phyloP scores from a whole-genome alignment of 2,329 filamentous ascomycete genomes.

The Pestalotiopsis sp. region DNA sequence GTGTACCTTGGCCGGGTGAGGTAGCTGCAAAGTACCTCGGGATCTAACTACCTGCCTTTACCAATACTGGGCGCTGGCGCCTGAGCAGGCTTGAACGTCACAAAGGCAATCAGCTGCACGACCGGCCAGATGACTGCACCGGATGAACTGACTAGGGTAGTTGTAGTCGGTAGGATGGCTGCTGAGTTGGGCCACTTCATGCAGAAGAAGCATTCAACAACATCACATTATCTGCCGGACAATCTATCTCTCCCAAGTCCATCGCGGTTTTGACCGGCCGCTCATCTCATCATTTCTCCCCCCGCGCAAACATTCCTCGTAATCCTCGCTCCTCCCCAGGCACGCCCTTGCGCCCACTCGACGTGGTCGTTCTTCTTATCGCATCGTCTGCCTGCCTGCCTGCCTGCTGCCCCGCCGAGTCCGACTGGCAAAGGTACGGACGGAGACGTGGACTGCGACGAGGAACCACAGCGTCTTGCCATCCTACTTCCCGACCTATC shows the following conservation, averaged over 20 bases:
- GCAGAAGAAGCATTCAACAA: neutral
- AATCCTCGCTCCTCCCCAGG: neutral
- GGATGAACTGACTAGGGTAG: neutral
- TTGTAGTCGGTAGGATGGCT: neutral
- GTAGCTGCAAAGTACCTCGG: no score
- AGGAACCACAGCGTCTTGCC: no score
- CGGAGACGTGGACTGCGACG: no score
- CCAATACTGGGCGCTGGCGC: neutral
- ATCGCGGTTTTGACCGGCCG: neutral
- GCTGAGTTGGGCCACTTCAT: neutral
- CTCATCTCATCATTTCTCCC: neutral
- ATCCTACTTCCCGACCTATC: neutral
- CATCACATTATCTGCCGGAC: neutral
- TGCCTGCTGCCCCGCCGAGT: neutral
- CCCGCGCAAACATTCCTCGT: neutral
- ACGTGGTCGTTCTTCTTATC: neutral
- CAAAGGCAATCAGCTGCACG: neutral
- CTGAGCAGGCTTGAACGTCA: neutral
- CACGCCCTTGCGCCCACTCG: neutral
- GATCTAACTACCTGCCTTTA: no score
- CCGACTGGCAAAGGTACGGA: neutral
- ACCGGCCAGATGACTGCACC: slow-evolving; percentile 1
- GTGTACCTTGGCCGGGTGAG: no score
- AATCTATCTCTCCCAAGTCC: neutral
- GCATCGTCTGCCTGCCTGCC: neutral